Percentiles rank a stretch among this genome's conserved stretches.
Evolutionary conservation across 805 yeast genomes (phyloP).

Genomic region (Nakazawaea populi): DNA sequence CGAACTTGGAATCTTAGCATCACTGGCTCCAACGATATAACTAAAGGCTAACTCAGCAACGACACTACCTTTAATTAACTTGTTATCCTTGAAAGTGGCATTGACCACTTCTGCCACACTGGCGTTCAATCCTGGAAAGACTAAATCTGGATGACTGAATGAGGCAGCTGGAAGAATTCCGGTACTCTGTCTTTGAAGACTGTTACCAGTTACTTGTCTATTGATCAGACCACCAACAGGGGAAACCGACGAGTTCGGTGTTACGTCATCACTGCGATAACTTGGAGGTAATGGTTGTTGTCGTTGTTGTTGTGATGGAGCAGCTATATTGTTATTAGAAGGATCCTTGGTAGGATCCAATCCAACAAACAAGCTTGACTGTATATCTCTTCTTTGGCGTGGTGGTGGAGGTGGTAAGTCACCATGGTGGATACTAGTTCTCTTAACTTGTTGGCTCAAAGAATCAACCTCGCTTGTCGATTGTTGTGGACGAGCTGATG

Average conservation of each 20-base stretch:
- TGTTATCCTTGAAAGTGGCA: conserved; percentile 69
- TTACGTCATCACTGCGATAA: conserved; percentile 13
- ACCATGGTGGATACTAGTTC: conserved; percentile 3
- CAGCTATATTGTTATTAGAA: conserved; percentile 14
- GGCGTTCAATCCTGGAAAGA: conserved; percentile 65
- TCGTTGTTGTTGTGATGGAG: conserved; percentile 4
- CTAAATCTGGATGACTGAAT: conserved; percentile 45
- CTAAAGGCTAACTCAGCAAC: conserved; percentile 87
- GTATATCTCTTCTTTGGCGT: conserved; percentile 34
- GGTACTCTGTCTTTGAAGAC: conserved; percentile 23
- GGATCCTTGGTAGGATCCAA: conserved; percentile 22
- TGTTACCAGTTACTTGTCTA: conserved; percentile 39
- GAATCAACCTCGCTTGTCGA: background rate
- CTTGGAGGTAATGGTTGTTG: conserved; percentile 13
- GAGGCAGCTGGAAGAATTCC: conserved; percentile 20
- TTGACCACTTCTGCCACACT: conserved; percentile 82
- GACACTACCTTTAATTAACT: conserved; percentile 49
- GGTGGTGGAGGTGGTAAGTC: conserved; percentile 27
- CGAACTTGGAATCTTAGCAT: conserved; percentile 17
- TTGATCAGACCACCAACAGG: conserved; percentile 18
- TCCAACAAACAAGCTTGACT: conserved; percentile 41
- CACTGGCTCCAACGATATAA: conserved; percentile 35
- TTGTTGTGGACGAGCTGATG: background rate
- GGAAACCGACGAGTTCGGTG: background rate
- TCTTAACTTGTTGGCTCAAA: conserved; percentile 3